Base-by-base conservation (phyloP, 768 basidiomycete species). In the Kwoniella shandongensis region DNA sequence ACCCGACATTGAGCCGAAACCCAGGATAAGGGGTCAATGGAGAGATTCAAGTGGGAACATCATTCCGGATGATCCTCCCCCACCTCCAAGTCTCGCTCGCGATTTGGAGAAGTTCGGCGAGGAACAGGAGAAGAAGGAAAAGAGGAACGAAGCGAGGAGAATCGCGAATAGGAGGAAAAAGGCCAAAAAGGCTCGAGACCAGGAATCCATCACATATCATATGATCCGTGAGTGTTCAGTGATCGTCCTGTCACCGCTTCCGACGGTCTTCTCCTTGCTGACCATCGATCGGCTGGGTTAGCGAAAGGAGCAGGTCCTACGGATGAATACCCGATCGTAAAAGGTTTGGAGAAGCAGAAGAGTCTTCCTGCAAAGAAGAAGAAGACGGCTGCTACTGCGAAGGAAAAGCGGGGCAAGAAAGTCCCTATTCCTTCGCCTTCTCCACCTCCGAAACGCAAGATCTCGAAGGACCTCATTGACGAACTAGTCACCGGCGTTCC, bases 251-350 rank as follows among this genome's bases (percentile, higher is more conserved):
- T 18, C 17, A 4, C 12, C 18, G 17, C 13, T 8, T 46, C 17
- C 20, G 15, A 13, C 26, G 25, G 4, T 46, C 15, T 4, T 29
- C 2, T 12, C 20, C 4, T 13, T 1, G 15, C 13, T 23, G 5
- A 11, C 29, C 18, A 38, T 23, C 25, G 18, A 26, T 13, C 26
- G 23, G n/a, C 29, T 27, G 39, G 20, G 22, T 32, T 18, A 51
- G 48, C 59, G 30, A 20, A 52, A 10, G 22, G 36, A n/a, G 47
- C 66, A 12, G 47, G 10, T 5, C 45, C 64, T 0, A 58, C 23
- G 17, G 38, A 32, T 3, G 53, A 63, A 3, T 65, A 40, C 27
- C 69, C 69, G 22, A 65, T 70, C 44, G 25, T 70, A 3, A n/a
- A 58, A 38, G 48, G 41, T 13, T 51, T 70, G 18, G 58, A 66